Conservation (phyloP, 306 rosid species). For the Lagenaria siceraria region DNA sequence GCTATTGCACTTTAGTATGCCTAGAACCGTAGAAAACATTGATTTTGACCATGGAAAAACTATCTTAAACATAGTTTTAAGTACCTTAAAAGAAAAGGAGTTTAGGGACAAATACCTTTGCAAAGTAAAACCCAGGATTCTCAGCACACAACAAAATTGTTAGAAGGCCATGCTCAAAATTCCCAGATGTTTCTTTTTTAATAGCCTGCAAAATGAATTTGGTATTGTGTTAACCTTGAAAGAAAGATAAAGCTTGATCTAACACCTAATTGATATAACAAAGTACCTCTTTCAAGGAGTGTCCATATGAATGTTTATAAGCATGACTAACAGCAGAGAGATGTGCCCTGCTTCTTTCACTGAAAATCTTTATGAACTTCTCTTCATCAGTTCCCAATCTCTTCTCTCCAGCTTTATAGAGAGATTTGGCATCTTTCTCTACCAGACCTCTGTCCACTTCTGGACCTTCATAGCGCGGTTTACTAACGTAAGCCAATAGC, state of each 20-base stretch:
- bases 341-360: constrained; percentile 60
- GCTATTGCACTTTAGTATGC: no score
- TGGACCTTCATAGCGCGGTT: constrained; percentile 56
- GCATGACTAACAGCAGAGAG: constrained; percentile 34
- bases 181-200: constrained; percentile 60
- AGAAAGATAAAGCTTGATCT: neutral
- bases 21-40: neutral
- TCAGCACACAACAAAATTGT: constrained; percentile 49
- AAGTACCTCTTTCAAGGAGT: constrained; percentile 49
- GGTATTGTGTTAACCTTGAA: neutral
- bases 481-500: constrained; percentile 44
- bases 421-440: constrained; percentile 22
- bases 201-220: constrained; percentile 30
- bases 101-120: constrained; percentile 38
- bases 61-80: neutral
- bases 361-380: constrained; percentile 40
- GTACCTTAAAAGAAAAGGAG: neutral
- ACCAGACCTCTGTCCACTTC: constrained; percentile 38
- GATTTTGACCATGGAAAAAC: neutral
- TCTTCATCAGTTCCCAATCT: constrained; percentile 24
- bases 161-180: constrained; percentile 43
- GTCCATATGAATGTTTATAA: constrained; percentile 37
- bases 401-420: constrained; percentile 28
- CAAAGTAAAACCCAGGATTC: constrained; percentile 58
- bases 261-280: neutral